Base-by-base conservation (phyloP, 768 basidiomycete species). In the Glaciozyma martinii region DNA sequence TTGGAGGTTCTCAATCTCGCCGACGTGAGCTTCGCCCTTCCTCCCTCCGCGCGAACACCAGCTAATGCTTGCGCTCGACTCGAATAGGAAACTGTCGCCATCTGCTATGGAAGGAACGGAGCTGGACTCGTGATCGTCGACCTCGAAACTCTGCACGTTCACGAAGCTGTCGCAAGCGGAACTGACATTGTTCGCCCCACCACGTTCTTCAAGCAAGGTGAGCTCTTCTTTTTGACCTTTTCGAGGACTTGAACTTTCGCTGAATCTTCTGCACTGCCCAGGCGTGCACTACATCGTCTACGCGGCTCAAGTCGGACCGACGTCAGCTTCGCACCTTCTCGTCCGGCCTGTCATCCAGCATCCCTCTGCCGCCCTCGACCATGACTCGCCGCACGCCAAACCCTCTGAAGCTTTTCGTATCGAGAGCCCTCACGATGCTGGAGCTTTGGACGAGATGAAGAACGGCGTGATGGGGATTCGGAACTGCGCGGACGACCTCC, bases 61-160 rank as follows among this genome's bases (percentile, higher is more conserved):
- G 7, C n/a, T 3, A 2, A 18, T 13, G 3, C 23, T 3, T 2
- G 1, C 12, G 1, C 27, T 37, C 15, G 3, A 4, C 27, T 37
- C 15, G 3, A 4, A 3, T 32, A 63, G 62, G 21, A n/a, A 2
- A 43, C 16, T n/a, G n/a, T 59, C n/a, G 56, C 49, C 3, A 13
- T 63, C 23, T 59, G 56, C 57, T 23, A 27, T 46, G 5, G 30
- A 6, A 19, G 23, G 15, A 13, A 25, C 8, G 18, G n/a, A 5
- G 30, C 32, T 3, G 55, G 44, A 13, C 43, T 66, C 42, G 43
- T 61, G 3, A 25, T 52, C 3, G 42, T 66, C 56, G 55, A 49
- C 29, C 65, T 66, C 49, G 56, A 61, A 29, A 29, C 65, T 40
- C 56, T 66, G 29, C 32, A 46, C 12, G n/a, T 56, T n/a, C 59